Evolutionary conservation across 768 basidiomycete species (phyloP).

Genomic region (Suillus plorans): DNA sequence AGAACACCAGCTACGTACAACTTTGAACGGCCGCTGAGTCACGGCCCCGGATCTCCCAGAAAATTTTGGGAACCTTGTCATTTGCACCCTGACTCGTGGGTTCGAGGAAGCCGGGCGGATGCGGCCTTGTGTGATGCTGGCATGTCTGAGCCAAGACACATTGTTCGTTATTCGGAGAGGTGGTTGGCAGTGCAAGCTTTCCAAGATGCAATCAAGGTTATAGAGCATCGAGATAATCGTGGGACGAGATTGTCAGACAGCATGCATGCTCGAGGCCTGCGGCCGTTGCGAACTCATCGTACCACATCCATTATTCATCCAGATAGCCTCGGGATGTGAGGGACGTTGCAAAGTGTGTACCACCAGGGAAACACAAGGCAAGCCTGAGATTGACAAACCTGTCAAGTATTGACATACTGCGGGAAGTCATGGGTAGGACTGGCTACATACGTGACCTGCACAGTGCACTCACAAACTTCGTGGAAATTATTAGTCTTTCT

Average conservation of each 20-base stretch:
- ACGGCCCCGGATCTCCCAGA: constrained; percentile 45
- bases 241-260: constrained; percentile 72
- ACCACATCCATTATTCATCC: constrained; percentile 47
- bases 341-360: constrained; percentile 42
- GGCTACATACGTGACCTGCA: neutral
- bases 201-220: constrained; percentile 2
- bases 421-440: neutral
- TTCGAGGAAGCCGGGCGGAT: constrained; percentile 49
- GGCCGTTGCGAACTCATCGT: constrained; percentile 78
- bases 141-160: constrained; percentile 85
- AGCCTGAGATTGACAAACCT: neutral
- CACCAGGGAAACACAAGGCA: constrained; percentile 23
- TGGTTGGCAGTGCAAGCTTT: constrained; percentile 43
- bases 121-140: constrained; percentile 71
- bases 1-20: neutral
- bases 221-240: constrained; percentile 38
- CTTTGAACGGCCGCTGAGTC: neutral
- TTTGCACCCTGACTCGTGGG: constrained; percentile 57
- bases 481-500: neutral
- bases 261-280: constrained; percentile 70
- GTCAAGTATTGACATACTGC: neutral
- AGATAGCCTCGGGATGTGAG: constrained; percentile 58
- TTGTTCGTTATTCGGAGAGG: constrained; percentile 70
- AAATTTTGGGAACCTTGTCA: constrained; percentile 63
- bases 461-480: neutral